Conservation (phyloP, 169 alveolate species). For the Perkinsus chesapeaki region DNA sequence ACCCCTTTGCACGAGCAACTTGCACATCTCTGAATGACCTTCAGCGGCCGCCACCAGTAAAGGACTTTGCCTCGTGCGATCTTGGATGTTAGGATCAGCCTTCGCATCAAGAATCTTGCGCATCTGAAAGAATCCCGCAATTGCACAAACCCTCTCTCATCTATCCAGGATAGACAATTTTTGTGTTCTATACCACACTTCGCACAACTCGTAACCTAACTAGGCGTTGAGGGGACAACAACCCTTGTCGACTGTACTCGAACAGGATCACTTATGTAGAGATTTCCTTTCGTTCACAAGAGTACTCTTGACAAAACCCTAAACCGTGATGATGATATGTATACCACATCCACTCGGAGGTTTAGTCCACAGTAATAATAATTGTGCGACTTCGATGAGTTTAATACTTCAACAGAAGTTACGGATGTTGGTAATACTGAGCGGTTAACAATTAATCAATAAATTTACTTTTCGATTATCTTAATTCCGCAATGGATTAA, state of each 20-base stretch:
- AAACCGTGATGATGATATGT: neutral
- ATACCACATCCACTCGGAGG: constrained; percentile 3
- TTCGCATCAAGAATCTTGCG: neutral
- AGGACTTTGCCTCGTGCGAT: neutral
- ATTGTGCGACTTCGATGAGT: neutral
- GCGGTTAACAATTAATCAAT: neutral
- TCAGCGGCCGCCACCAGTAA: neutral
- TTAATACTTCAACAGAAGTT: neutral
- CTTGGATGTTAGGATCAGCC: neutral
- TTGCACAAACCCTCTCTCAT: neutral
- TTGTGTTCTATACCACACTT: neutral
- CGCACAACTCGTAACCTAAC: neutral
- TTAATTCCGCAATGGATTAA: no score
- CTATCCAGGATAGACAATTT: neutral
- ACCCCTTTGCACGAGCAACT: neutral
- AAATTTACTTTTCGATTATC: neutral
- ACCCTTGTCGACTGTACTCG: constrained; percentile 2
- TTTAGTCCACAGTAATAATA: neutral
- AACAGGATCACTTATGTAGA: neutral
- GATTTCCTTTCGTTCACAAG: neutral
- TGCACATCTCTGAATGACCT: neutral
- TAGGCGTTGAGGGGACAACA: neutral
- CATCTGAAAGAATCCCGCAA: neutral
- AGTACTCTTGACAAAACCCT: constrained; percentile 3
- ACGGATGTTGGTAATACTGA: neutral